Base-by-base conservation (phyloP, 148 eudicot species). In the Drosera capensis region DNA sequence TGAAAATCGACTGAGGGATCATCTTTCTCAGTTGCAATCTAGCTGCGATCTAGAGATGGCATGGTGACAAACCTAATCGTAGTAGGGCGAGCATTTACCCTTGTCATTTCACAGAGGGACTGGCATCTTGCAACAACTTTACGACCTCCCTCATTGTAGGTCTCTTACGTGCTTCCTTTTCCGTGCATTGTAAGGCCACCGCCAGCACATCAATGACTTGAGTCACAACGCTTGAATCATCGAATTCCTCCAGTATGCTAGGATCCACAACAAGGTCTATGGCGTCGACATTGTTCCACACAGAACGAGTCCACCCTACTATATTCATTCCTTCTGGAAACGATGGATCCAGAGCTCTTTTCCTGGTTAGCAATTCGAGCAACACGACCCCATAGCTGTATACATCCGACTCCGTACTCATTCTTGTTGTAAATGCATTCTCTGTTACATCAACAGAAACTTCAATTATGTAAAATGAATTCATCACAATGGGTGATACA, bases 321-420 rank as follows among this genome's bases (percentile, higher is more conserved):
- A 81, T 61, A 52, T 73, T 81, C 44, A 47, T 24, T 28, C 60
- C 79, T 28, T 63, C 77, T 1, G 48, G 37, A 40, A 77, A 60
- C 16, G 75, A 74, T 38, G 62, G 66, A 53, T 74, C 85, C 18
- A 65, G 58, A 2, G 78, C 70, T 60, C 55, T 64, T 62, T 67
- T 81, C 51, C 86, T 46, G 9, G 79, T 81, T 31, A 86, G 39
- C 48, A 86, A 26, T 50, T 78, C 96, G 55, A 86, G 69, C 58
- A 86, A 51, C 50, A 86, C 92, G 16, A 86, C 81, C 35, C 96
- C 96, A 31, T 77, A 81, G 60, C 93, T 79, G 59, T 81, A 86
- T 21, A 86, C 96, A 54, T 86, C 96, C 0, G 93, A 60, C 54
- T 78, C 93, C 68, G 46, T 68, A 16, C 75, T 71, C 56, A 52